phyloP scores from a whole-genome alignment of 2,329 filamentous ascomycete species.

The Cladophialophora chaetospira region DNA sequence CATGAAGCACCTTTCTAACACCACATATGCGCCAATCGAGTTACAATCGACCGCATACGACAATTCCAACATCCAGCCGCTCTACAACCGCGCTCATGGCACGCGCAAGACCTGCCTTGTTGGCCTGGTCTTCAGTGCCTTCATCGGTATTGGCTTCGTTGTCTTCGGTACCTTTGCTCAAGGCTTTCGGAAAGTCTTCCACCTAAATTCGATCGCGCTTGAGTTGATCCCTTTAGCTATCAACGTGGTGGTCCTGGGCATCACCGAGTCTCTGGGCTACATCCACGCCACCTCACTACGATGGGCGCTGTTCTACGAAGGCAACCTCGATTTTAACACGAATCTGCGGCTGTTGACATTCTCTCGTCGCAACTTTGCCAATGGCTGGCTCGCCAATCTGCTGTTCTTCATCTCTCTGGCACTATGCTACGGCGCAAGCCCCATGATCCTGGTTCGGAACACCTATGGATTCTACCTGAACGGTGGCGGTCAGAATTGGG shows the following conservation, averaged over 20 bases:
- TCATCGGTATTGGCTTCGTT: neutral
- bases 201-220: neutral
- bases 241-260: neutral
- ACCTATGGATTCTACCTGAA: neutral
- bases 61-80: neutral
- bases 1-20: neutral
- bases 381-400: constrained; percentile 23
- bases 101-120: neutral
- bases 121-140: neutral
- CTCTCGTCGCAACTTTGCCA: constrained; percentile 9
- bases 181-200: neutral
- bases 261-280: neutral
- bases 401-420: constrained; percentile 17
- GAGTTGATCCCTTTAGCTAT: neutral
- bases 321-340: constrained; percentile 27
- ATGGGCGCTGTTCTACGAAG: constrained; percentile 30
- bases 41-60: neutral
- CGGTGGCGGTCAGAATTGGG: neutral
- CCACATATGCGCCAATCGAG: neutral
- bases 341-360: constrained; percentile 29
- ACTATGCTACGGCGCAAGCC: constrained; percentile 17
- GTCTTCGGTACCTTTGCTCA: neutral
- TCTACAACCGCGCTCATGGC: neutral
- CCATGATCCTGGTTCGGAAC: constrained; percentile 5
- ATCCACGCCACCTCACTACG: constrained; percentile 29